These are phyloP conservation scores for Botryotinia calthae DNA, from an alignment of 2,329 filamentous ascomycete species.

Conservation along the genomic window DNA sequence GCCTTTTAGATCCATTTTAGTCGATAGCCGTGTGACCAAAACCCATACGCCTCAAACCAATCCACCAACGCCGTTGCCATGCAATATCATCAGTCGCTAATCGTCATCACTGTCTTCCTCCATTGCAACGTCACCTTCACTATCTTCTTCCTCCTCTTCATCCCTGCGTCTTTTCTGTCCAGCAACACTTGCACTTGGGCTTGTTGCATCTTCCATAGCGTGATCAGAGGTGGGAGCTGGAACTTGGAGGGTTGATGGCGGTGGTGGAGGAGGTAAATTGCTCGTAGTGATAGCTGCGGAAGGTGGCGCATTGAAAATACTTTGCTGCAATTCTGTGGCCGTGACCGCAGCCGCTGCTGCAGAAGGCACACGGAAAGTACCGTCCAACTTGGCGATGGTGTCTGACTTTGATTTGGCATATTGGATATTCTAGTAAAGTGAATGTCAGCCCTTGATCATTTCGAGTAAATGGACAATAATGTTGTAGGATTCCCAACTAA, in stretches of 20 bases:
- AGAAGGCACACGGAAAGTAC: constrained; percentile 74
- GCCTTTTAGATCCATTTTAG: constrained; percentile 5
- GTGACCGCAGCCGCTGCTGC: constrained; percentile 55
- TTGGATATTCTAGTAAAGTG: constrained; percentile 67
- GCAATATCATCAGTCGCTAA: constrained; percentile 23
- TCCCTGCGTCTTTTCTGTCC: constrained; percentile 71
- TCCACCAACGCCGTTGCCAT: constrained; percentile 33
- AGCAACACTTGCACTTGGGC: constrained; percentile 49
- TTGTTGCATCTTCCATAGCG: constrained; percentile 50
- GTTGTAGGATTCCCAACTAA: constrained; percentile 46
- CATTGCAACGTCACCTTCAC: constrained; percentile 61
- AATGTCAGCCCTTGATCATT: neutral
- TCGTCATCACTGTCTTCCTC: constrained; percentile 53
- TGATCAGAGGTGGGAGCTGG: constrained; percentile 46
- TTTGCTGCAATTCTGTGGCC: constrained; percentile 73
- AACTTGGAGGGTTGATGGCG: constrained; percentile 47
- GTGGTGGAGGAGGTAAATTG: constrained; percentile 42
- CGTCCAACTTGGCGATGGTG: constrained; percentile 85
- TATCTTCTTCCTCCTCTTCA: constrained; percentile 62
- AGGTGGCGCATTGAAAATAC: constrained; percentile 72
- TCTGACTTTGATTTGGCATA: constrained; percentile 91
- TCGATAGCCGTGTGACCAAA: constrained; percentile 2
- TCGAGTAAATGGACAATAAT: neutral
- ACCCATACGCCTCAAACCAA: constrained; percentile 21
- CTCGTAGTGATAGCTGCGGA: constrained; percentile 44